A percentile compares a stretch with the other conserved stretches of the same genome.
These are phyloP conservation scores for Lipomyces oligophaga DNA, from an alignment of 805 yeast genomes.

Conservation along the genomic window DNA sequence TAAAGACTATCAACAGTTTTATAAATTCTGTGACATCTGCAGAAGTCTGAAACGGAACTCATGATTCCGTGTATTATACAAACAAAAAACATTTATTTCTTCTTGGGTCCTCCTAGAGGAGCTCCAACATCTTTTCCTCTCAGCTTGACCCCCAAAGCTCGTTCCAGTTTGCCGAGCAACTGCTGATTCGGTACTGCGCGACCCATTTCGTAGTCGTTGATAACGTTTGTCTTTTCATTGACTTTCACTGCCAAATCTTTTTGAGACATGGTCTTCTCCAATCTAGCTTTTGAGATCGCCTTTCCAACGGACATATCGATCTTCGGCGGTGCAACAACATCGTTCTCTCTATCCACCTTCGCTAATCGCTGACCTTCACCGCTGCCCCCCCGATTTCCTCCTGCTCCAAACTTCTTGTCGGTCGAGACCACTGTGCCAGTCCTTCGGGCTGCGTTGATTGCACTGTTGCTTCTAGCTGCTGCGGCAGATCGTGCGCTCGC, in stretches of 20 bases:
- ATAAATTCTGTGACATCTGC: no score
- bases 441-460: constrained; percentile 92
- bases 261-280: constrained; percentile 83
- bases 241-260: constrained; percentile 94
- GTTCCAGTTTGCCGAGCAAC: constrained; percentile 83
- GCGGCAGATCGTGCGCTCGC: constrained; percentile 75
- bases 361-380: constrained; percentile 95
- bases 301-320: constrained; percentile 80
- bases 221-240: constrained; percentile 92
- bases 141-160: constrained; percentile 89
- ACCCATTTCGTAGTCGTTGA: constrained; percentile 95
- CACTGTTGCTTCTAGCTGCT: constrained; percentile 74
- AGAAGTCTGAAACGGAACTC: no score
- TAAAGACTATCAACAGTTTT: background rate
- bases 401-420: constrained; percentile 82
- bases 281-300: constrained; percentile 79
- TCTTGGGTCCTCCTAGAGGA: constrained; percentile 57
- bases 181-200: constrained; percentile 97
- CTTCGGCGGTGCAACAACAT: constrained; percentile 88
- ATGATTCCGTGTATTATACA: no score
- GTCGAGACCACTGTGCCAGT: constrained; percentile 82
- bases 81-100: constrained; percentile 32
- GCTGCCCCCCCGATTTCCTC: constrained; percentile 57
- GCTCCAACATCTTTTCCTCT: constrained; percentile 95
- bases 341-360: constrained; percentile 88